Evolutionary conservation across 2,329 filamentous ascomycete species (phyloP).

Genomic region (Sphaceloma murrayae): DNA sequence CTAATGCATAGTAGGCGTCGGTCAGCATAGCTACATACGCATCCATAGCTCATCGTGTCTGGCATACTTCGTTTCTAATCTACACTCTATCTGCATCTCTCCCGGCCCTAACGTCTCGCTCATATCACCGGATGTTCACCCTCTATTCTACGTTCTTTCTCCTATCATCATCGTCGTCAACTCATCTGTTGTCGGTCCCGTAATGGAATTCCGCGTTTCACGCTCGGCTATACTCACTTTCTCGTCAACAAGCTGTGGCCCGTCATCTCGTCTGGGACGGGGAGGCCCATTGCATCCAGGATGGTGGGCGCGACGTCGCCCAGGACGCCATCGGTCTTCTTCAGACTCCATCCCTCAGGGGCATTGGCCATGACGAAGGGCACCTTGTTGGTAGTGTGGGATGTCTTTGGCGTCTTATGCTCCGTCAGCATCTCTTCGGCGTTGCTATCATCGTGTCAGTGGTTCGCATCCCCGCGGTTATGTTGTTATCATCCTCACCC

Average conservation of each 20-base stretch:
- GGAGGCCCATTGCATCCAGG: constrained; percentile 79
- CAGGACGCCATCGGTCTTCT: constrained; percentile 78
- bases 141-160: constrained; percentile 6
- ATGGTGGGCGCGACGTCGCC: constrained; percentile 96
- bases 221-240: constrained; percentile 35
- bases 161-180: constrained; percentile 12
- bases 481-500: constrained; percentile 50
- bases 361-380: constrained; percentile 98
- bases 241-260: constrained; percentile 75
- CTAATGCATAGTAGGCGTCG: no score
- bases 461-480: constrained; percentile 1
- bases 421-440: constrained; percentile 98
- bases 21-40: neutral
- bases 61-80: neutral
- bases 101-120: no score
- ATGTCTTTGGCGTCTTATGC: constrained; percentile 94
- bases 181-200: constrained; percentile 1
- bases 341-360: constrained; percentile 76
- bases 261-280: constrained; percentile 86
- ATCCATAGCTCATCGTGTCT: neutral
- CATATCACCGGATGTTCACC: no score
- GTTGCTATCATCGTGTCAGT: constrained; percentile 46
- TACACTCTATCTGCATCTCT: constrained; percentile 15
- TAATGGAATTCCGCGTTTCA: neutral
- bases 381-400: constrained; percentile 95